phyloP scores from a whole-genome alignment of 306 rosid genomes.

The Gleditsia sinensis region DNA sequence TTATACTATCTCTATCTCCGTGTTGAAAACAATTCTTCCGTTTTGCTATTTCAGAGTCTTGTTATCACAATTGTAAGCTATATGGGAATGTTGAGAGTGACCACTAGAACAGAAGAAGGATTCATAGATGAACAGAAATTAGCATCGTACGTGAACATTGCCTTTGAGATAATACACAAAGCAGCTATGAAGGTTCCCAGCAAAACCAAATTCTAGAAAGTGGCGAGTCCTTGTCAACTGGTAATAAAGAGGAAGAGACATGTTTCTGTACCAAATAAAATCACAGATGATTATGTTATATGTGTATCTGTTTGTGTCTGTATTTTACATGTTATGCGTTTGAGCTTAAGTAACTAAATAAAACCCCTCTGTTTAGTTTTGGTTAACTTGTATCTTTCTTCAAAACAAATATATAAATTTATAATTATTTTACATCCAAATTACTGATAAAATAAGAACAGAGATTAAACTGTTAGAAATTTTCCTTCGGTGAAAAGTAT shows the following conservation, averaged over 20 bases:
- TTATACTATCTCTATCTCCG: no score
- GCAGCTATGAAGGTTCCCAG: not conserved
- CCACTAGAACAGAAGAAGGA: not conserved
- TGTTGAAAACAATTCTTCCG: not conserved
- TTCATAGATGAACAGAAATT: not conserved
- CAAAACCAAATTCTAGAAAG: not conserved
- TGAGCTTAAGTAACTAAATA: no score
- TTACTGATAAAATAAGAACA: no score
- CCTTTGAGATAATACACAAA: not conserved
- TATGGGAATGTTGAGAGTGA: slow-evolving; percentile 7
- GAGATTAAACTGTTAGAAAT: no score
- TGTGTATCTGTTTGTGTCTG: not conserved
- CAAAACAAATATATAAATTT: no score
- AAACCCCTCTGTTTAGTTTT: no score
- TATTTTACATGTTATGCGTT: not conserved
- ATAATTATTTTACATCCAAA: no score
- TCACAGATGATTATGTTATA: not conserved
- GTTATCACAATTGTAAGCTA: not conserved
- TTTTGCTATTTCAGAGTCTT: not conserved
- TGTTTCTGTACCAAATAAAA: not conserved
- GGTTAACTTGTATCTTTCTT: no score
- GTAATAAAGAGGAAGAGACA: not conserved
- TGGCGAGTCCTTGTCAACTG: not conserved
- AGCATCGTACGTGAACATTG: not conserved
- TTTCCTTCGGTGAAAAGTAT: no score